Conservation (phyloP, 257 asterid genomes). For the Henckelia pumila region DNA sequence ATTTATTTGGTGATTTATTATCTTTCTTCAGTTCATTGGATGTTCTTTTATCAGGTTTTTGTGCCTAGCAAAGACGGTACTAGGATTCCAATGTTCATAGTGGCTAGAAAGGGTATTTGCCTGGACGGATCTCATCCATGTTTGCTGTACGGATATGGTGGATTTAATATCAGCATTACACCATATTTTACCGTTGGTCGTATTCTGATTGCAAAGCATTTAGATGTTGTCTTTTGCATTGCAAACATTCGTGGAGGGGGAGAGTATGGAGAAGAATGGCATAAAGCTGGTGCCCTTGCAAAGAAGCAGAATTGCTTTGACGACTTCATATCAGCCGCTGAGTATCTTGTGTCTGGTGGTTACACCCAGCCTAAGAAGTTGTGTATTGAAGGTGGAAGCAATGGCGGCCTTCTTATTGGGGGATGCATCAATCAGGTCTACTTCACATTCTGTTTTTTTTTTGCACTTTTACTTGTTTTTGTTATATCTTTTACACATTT, state of each 20-base stretch:
- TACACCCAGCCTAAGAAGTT: constrained; percentile 78
- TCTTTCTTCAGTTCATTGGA: constrained; percentile 22
- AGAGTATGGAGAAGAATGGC: constrained; percentile 99
- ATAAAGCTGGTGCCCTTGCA: constrained; percentile 80
- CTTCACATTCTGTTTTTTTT: constrained; percentile 10
- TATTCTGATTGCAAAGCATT: constrained; percentile 58
- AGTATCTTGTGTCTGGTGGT: constrained; percentile 79
- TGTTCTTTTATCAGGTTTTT: constrained; percentile 54
- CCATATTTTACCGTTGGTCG: constrained; percentile 68
- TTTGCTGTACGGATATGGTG: constrained; percentile 82
- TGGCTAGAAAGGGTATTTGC: constrained; percentile 64
- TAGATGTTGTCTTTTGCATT: constrained; percentile 65
- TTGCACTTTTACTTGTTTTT: background rate
- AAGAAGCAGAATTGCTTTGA: constrained; percentile 88
- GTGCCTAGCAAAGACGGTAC: constrained; percentile 83
- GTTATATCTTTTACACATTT: background rate
- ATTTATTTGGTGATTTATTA: background rate
- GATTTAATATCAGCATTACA: constrained; percentile 70
- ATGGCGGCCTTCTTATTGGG: constrained; percentile 93
- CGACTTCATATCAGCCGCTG: constrained; percentile 78
- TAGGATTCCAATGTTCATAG: constrained; percentile 70
- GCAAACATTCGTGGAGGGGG: constrained; percentile 99
- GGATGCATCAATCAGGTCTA: constrained; percentile 92
- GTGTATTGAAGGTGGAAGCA: constrained; percentile 98
- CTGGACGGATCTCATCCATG: constrained; percentile 91